phyloP scores from a whole-genome alignment of 2,329 filamentous ascomycete species.

The Aspergillus thermomutatus region DNA sequence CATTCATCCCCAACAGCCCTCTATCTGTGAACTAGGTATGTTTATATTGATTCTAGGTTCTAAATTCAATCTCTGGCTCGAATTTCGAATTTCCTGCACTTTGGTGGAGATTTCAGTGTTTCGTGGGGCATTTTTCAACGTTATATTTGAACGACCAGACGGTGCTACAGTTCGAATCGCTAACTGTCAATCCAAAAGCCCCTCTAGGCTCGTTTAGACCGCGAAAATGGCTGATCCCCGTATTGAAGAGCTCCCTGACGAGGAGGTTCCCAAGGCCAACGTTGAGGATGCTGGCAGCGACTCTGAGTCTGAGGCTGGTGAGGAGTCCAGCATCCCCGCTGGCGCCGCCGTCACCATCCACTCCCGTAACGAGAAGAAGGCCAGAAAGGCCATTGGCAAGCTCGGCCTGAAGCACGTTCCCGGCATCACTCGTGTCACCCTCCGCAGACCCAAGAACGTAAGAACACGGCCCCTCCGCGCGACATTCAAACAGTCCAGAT shows the following conservation, averaged over 20 bases:
- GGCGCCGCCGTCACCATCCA: conserved; percentile 89
- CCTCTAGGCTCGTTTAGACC: conserved; percentile 21
- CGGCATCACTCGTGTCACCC: conserved; percentile 96
- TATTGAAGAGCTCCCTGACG: conserved; percentile 92
- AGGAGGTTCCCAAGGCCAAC: conserved; percentile 80
- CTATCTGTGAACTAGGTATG: conserved; percentile 35
- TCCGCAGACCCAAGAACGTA: conserved; percentile 98
- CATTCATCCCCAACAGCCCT: conserved; percentile 32
- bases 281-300: conserved; percentile 63
- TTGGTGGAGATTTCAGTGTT: conserved; percentile 18
- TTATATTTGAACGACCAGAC: conserved; percentile 14
- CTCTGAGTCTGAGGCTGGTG: conserved; percentile 51
- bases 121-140: conserved; percentile 16
- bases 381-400: conserved; percentile 98
- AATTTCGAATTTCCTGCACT: conserved; percentile 21
- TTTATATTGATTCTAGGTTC: conserved; percentile 20
- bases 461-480: conserved; percentile 39
- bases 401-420: conserved; percentile 93
- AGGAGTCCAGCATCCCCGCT: conserved; percentile 67
- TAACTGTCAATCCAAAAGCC: conserved; percentile 14
- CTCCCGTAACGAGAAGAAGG: conserved; percentile 99
- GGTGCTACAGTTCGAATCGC: conserved; percentile 13
- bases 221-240: conserved; percentile 90
- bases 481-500: neutral
- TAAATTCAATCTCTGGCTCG: conserved; percentile 17